These are phyloP conservation scores for Boletellus dicymbophilus DNA, from an alignment of 1,284 basidiomycete species.

Conservation along the genomic window DNA sequence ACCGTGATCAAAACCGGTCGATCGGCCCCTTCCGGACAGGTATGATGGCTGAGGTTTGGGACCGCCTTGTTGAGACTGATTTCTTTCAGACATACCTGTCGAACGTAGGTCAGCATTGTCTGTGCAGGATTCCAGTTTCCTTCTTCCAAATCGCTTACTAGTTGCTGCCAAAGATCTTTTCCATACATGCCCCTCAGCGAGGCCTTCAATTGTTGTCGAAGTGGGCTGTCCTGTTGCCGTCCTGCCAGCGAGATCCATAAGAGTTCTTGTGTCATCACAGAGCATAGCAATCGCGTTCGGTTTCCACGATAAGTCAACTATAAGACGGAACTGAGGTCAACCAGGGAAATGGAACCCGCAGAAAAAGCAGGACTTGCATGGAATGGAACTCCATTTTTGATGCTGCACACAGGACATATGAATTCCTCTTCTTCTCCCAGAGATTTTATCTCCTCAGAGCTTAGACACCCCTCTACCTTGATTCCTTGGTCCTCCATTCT, in stretches of 20 bases:
- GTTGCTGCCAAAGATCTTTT: neutral
- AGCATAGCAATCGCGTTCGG: no score
- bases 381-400: neutral
- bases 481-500: no score
- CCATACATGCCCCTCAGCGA: neutral
- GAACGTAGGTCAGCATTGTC: no score
- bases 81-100: neutral
- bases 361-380: neutral
- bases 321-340: no score
- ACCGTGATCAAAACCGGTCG: neutral
- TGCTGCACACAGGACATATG: neutral
- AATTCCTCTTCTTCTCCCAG: neutral
- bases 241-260: neutral
- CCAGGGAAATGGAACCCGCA: no score
- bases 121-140: no score
- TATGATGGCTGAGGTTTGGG: neutral
- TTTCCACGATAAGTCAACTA: no score
- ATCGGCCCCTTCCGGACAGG: neutral
- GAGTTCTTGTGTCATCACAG: neutral
- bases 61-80: neutral
- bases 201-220: neutral
- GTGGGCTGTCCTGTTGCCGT: neutral
- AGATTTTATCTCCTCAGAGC: neutral
- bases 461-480: neutral
- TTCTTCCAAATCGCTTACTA: no score